Evolutionary conservation across 306 rosid genomes (phyloP).

Genomic region (Ceratonia siliqua): DNA sequence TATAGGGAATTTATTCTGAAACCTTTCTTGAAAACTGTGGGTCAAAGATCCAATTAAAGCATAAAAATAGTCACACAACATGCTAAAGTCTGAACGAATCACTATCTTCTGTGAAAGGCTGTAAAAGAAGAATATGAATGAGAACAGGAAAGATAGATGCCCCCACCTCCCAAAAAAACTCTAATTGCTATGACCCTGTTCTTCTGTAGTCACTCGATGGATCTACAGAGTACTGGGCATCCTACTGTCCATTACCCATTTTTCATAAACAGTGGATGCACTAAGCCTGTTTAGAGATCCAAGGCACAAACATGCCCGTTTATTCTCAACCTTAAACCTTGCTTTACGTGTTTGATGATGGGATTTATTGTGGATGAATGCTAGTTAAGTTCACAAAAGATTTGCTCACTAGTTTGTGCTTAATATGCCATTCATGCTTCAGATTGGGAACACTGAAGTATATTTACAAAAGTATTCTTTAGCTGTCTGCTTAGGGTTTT

Average conservation of each 20-base stretch:
- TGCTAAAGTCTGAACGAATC: constrained; percentile 6
- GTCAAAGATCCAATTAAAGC: constrained; percentile 7
- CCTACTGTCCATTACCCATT: neutral
- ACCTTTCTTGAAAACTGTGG: constrained; percentile 1
- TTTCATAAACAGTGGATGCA: neutral
- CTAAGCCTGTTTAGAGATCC: neutral
- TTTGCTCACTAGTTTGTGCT: neutral
- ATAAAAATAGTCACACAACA: neutral
- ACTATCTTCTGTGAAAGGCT: neutral
- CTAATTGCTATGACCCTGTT: neutral
- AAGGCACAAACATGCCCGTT: neutral
- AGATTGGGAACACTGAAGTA: neutral
- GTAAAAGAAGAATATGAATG: constrained; percentile 18
- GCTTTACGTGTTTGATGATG: neutral
- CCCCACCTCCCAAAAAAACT: neutral
- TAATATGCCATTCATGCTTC: neutral
- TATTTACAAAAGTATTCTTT: neutral
- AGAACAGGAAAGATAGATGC: neutral
- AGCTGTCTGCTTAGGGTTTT: neutral
- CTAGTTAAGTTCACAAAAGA: neutral
- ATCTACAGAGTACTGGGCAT: neutral
- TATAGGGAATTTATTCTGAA: neutral
- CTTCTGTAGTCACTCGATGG: neutral
- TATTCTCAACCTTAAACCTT: neutral
- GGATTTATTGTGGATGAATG: neutral